Conservation (phyloP, 495 filamentous ascomycete genomes). For the Aspergillus diversus region DNA sequence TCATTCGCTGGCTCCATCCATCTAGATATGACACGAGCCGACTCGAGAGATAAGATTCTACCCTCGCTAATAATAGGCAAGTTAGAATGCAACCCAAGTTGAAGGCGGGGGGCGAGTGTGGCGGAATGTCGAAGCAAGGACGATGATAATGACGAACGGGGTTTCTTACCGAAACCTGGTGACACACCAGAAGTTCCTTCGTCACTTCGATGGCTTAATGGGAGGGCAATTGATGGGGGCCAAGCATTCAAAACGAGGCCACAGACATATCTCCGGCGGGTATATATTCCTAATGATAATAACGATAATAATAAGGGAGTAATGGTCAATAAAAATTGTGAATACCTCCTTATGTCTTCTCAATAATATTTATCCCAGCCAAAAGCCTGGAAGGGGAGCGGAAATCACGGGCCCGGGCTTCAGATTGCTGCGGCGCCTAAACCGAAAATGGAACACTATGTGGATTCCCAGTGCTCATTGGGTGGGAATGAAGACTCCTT, state of each 20-base stretch:
- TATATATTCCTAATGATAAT: background rate
- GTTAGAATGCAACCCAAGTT: constrained; percentile 21
- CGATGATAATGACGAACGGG: constrained; percentile 12
- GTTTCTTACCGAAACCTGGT: constrained; percentile 18
- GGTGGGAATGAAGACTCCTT: background rate
- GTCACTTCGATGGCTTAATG: constrained; percentile 1
- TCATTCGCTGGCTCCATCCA: constrained; percentile 56
- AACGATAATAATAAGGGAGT: background rate
- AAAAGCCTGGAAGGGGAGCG: constrained; percentile 3
- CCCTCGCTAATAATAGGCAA: constrained; percentile 26
- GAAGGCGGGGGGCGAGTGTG: constrained; percentile 22
- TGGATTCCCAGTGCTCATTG: background rate
- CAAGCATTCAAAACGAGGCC: constrained; percentile 2
- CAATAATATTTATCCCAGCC: constrained; percentile 4
- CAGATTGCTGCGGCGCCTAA: constrained; percentile 17
- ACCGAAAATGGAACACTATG: constrained; percentile 10
- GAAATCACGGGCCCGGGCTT: constrained; percentile 11
- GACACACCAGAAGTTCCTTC: constrained; percentile 5
- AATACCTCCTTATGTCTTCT: background rate
- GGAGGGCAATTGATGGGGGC: constrained; percentile 22
- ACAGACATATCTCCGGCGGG: constrained; percentile 11
- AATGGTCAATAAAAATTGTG: background rate
- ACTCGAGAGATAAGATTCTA: constrained; percentile 13
- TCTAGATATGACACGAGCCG: constrained; percentile 33
- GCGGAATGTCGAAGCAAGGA: constrained; percentile 20